A percentile compares a stretch with the other conserved stretches of the same genome.
phyloP scores from a whole-genome alignment of 148 eudicot genomes.

The Cornus controversa region DNA sequence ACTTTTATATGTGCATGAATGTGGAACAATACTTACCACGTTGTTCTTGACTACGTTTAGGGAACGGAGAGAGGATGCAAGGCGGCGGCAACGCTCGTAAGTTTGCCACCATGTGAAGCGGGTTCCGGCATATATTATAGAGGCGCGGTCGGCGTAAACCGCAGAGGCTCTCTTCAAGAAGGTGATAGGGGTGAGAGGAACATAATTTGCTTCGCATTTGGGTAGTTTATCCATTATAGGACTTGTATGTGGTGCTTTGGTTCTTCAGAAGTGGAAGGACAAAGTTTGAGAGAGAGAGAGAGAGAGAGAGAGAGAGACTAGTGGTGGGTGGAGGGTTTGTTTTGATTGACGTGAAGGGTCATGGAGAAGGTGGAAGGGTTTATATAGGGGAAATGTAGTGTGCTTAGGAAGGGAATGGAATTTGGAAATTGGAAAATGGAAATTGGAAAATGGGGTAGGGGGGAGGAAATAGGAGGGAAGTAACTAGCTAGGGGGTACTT shows the following conservation, averaged over 20 bases:
- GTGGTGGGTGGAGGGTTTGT: not conserved
- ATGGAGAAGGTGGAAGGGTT: not conserved
- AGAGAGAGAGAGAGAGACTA: not conserved
- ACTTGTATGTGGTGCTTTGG: not conserved
- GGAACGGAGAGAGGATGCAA: constrained; percentile 66
- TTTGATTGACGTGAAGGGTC: not conserved
- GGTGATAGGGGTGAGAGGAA: constrained; percentile 63
- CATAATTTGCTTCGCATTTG: constrained; percentile 72
- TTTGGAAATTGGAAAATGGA: too few species aligned
- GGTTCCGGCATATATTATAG: constrained; percentile 53
- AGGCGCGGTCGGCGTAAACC: constrained; percentile 61
- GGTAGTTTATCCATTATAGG: constrained; percentile 52
- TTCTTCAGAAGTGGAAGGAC: not conserved
- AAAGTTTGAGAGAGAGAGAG: not conserved
- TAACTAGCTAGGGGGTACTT: not conserved
- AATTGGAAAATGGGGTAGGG: too few species aligned
- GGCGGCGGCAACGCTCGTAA: constrained; percentile 71
- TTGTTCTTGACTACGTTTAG: constrained; percentile 57
- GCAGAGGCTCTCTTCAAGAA: constrained; percentile 71
- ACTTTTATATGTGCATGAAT: too few species aligned
- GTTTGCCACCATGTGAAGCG: constrained; percentile 81
- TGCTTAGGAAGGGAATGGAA: too few species aligned
- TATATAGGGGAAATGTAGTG: not conserved
- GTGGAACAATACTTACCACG: constrained; percentile 67
- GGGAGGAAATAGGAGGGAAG: not conserved